phyloP scores from a whole-genome alignment of 768 basidiomycete species.

The Mycena sanguinolenta region DNA sequence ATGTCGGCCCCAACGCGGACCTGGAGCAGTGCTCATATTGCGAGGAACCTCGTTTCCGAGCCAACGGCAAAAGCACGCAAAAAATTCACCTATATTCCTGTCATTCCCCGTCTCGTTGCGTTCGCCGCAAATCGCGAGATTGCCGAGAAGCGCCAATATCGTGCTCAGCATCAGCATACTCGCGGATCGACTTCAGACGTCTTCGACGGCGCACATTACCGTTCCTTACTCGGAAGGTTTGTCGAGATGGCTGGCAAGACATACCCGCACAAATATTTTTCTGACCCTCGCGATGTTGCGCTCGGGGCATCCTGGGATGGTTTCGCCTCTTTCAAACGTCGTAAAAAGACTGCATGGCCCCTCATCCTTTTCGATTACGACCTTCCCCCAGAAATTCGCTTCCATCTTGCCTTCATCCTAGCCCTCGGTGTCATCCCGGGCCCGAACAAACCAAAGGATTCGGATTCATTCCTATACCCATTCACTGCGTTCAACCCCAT shows the following conservation, averaged over 20 bases:
- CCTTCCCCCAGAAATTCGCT: conserved; percentile 52
- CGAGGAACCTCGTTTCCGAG: conserved; percentile 17
- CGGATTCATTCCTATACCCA: conserved; percentile 54
- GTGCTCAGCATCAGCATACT: background rate
- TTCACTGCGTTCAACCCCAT: too few species aligned
- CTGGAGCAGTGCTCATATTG: conserved; percentile 48
- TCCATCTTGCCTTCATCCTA: conserved; percentile 47
- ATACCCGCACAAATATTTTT: background rate
- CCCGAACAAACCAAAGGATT: conserved; percentile 52
- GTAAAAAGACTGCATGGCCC: conserved; percentile 50
- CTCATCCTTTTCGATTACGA: conserved; percentile 58
- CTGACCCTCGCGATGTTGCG: background rate
- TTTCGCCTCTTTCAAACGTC: conserved; percentile 7
- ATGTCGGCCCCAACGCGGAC: conserved; percentile 41
- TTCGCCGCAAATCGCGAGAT: background rate
- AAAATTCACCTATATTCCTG: conserved; percentile 52
- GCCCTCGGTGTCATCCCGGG: conserved; percentile 58
- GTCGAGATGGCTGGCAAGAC: background rate
- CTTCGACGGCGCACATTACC: background rate
- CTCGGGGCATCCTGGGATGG: background rate
- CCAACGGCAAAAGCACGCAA: conserved; percentile 41
- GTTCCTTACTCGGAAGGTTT: background rate
- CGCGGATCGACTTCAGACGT: background rate
- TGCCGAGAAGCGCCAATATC: background rate
- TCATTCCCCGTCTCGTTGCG: conserved; percentile 43